A percentile compares a stretch with the other conserved stretches of the same genome.
phyloP scores from a whole-genome alignment of 2,329 filamentous ascomycete genomes.

The Ophiostoma himal-ulmi region DNA sequence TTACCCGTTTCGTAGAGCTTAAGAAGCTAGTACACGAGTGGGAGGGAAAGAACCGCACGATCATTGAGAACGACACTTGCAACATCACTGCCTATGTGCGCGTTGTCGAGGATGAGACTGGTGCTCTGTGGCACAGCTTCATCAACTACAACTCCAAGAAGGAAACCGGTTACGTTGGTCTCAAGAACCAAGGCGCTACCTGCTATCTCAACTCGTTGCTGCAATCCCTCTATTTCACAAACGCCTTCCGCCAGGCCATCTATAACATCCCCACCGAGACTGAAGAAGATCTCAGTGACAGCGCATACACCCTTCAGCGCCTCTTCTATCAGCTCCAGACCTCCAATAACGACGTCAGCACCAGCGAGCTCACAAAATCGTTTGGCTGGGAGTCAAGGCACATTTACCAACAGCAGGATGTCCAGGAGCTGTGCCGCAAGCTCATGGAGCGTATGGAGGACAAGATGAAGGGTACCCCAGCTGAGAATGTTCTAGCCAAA shows the following conservation, averaged over 20 bases:
- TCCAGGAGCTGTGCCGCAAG: conserved; percentile 92
- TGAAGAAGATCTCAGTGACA: conserved; percentile 75
- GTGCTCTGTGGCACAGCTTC: conserved; percentile 87
- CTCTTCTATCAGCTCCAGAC: conserved; percentile 95
- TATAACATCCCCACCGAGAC: conserved; percentile 93
- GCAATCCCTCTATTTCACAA: conserved; percentile 80
- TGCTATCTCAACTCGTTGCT: conserved; percentile 82
- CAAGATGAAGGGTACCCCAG: conserved; percentile 94
- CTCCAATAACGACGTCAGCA: conserved; percentile 74
- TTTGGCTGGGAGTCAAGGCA: conserved; percentile 98
- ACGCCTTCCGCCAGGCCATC: conserved; percentile 92
- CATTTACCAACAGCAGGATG: conserved; percentile 98
- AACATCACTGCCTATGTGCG: conserved; percentile 80
- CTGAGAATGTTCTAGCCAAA: conserved; percentile 79
- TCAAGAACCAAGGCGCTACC: conserved; percentile 94
- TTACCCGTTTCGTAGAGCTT: conserved; percentile 91
- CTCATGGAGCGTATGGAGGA: conserved; percentile 96
- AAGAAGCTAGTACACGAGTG: conserved; percentile 73
- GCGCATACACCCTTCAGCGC: conserved; percentile 86
- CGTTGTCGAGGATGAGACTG: conserved; percentile 79
- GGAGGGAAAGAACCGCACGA: conserved; percentile 60
- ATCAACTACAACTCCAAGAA: conserved; percentile 98
- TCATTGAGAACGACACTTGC: conserved; percentile 70
- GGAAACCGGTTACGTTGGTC: conserved; percentile 91
- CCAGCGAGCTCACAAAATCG: conserved; percentile 87